These are phyloP conservation scores for Debaryomycetaceae sp. DNA, from an alignment of 1,139 yeast species.

Conservation along the genomic window DNA sequence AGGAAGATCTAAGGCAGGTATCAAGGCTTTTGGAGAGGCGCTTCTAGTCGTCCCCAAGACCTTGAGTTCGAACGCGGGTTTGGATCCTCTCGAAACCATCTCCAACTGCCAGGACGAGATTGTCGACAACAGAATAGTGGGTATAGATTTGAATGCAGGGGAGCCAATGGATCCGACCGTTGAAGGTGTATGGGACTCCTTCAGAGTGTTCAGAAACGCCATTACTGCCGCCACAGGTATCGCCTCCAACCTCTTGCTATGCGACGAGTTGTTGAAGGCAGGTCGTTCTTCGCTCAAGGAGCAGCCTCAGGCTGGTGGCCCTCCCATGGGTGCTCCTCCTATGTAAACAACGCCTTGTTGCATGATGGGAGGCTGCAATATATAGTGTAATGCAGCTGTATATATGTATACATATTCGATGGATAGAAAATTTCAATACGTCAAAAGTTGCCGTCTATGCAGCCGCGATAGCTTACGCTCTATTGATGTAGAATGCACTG, in stretches of 20 bases:
- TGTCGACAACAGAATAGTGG: slow-evolving; percentile 77
- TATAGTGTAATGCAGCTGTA: not conserved
- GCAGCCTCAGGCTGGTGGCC: slow-evolving; percentile 14
- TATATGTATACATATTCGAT: not conserved
- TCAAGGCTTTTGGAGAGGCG: slow-evolving; percentile 91
- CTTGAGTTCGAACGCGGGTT: slow-evolving; percentile 87
- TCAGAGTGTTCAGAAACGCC: slow-evolving; percentile 89
- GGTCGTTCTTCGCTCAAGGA: slow-evolving; percentile 89
- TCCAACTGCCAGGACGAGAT: slow-evolving; percentile 90
- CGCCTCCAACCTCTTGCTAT: slow-evolving; percentile 83
- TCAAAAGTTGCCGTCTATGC: not conserved
- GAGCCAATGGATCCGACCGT: slow-evolving; percentile 94
- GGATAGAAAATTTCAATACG: not conserved
- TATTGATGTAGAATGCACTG: too few relatives aligned
- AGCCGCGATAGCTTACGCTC: too few relatives aligned
- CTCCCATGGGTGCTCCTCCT: slow-evolving; percentile 19
- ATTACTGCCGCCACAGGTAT: slow-evolving; percentile 91
- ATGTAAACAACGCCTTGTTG: slow-evolving; percentile 5
- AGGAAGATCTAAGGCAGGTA: slow-evolving; percentile 88
- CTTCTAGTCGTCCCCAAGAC: slow-evolving; percentile 90
- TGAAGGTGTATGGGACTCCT: slow-evolving; percentile 97
- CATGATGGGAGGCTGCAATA: not conserved
- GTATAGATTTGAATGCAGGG: slow-evolving; percentile 86
- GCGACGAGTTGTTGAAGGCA: slow-evolving; percentile 95
- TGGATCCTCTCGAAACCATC: slow-evolving; percentile 86